Percentiles rank a stretch among this genome's conserved stretches.
Conservation (phyloP, 805 yeast genomes). For the Saturnispora serradocipensis region DNA sequence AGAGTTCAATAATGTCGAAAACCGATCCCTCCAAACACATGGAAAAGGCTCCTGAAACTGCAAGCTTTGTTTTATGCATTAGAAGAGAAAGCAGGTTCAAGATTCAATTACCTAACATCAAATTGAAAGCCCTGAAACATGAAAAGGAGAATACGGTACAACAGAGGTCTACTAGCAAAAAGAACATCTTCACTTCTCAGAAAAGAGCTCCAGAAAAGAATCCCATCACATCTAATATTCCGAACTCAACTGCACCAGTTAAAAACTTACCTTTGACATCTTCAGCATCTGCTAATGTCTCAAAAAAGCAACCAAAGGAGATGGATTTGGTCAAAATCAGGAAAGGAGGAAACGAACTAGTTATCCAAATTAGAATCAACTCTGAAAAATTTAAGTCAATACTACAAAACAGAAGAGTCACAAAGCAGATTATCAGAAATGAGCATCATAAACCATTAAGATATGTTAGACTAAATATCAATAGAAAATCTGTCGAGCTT, state of each 20-base stretch:
- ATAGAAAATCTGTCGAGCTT: conserved; percentile 17
- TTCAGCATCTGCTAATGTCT: not conserved
- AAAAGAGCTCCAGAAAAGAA: not conserved
- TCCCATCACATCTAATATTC: not conserved
- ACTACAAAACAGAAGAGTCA: conserved; percentile 11
- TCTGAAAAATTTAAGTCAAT: not conserved
- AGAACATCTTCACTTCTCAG: not conserved
- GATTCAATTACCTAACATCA: conserved; percentile 36
- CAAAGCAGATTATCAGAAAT: conserved; percentile 16
- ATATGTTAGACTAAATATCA: conserved; percentile 28
- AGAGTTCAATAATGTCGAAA: not conserved
- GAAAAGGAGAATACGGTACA: conserved; percentile 9
- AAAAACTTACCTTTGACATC: not conserved
- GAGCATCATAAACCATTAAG: conserved; percentile 21
- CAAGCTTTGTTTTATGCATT: conserved; percentile 33
- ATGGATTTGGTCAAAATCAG: not conserved
- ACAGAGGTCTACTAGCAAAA: not conserved
- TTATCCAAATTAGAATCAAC: conserved; percentile 7
- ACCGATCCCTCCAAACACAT: not conserved
- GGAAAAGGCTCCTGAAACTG: conserved; percentile 24
- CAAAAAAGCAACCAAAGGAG: not conserved
- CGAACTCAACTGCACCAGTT: not conserved
- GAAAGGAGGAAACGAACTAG: conserved; percentile 2
- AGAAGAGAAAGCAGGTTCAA: conserved; percentile 52
- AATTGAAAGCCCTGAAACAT: conserved; percentile 17